phyloP scores from a whole-genome alignment of 352 stramenopile species.

The Phytophthora meadii region DNA sequence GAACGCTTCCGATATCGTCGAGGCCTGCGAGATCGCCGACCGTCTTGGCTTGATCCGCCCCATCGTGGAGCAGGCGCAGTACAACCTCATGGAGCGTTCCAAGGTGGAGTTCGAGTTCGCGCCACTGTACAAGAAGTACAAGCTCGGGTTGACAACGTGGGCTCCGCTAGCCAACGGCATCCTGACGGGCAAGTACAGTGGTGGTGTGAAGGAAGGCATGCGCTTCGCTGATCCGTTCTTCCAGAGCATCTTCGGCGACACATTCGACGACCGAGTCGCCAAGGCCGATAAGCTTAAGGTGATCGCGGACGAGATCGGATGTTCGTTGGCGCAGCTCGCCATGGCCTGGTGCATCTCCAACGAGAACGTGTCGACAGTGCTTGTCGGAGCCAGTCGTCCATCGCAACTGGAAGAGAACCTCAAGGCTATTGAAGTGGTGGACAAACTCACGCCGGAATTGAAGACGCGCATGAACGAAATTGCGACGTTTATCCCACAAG shows the following conservation, averaged over 20 bases:
- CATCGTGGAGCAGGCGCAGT: slow-evolving; percentile 58
- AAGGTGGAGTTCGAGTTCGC: slow-evolving; percentile 62
- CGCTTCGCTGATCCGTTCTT: slow-evolving; percentile 36
- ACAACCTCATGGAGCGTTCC: slow-evolving; percentile 64
- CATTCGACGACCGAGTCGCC: slow-evolving; percentile 44
- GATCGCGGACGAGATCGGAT: slow-evolving; percentile 48
- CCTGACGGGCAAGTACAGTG: slow-evolving; percentile 71
- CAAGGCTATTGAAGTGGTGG: slow-evolving; percentile 44
- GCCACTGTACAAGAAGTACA: slow-evolving; percentile 43
- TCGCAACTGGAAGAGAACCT: slow-evolving; percentile 30
- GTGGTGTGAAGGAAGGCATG: slow-evolving; percentile 38
- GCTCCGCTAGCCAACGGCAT: slow-evolving; percentile 50
- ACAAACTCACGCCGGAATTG: slow-evolving; percentile 57
- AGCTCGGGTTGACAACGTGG: slow-evolving; percentile 41
- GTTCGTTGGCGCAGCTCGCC: slow-evolving; percentile 20
- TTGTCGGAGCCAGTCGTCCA: slow-evolving; percentile 53
- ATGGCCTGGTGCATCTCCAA: slow-evolving; percentile 60
- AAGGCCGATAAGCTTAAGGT: slow-evolving; percentile 52
- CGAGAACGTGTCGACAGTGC: slow-evolving; percentile 54
- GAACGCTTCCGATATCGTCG: slow-evolving; percentile 54
- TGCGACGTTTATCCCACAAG: slow-evolving; percentile 17
- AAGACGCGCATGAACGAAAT: slow-evolving; percentile 64
- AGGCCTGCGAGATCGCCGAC: slow-evolving; percentile 49
- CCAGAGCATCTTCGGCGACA: slow-evolving; percentile 15
- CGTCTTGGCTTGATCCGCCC: slow-evolving; percentile 38